Conservation (phyloP, 2,329 filamentous ascomycete species). For the Fusarium kyushuense region DNA sequence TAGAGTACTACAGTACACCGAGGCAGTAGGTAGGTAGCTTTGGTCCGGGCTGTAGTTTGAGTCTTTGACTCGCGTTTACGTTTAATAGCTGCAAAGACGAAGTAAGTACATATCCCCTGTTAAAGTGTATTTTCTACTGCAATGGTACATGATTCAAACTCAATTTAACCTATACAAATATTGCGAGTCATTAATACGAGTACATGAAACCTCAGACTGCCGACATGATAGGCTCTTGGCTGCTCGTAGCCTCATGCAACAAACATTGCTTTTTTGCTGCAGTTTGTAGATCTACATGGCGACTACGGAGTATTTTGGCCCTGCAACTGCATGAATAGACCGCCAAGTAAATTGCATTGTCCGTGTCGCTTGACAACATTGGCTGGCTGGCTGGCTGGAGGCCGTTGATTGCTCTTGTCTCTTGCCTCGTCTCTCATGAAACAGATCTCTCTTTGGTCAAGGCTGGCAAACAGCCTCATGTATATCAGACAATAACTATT, state of each 20-base stretch:
- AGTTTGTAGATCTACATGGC: constrained; percentile 16
- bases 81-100: background rate
- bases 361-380: constrained; percentile 10
- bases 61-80: constrained; percentile 30
- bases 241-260: constrained; percentile 1
- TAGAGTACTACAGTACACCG: background rate
- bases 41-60: constrained; percentile 29
- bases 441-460: background rate
- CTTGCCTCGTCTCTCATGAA: constrained; percentile 5
- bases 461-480: background rate
- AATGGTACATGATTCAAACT: constrained; percentile 3
- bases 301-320: constrained; percentile 13
- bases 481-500: background rate
- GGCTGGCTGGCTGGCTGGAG: background rate
- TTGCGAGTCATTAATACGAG: constrained; percentile 21
- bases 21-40: background rate
- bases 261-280: constrained; percentile 31
- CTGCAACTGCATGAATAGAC: constrained; percentile 13
- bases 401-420: background rate
- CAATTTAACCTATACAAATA: background rate
- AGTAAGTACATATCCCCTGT: constrained; percentile 13
- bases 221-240: constrained; percentile 12
- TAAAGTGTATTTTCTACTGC: constrained; percentile 1
- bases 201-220: background rate
- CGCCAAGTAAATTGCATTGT: background rate